Percentiles rank a stretch among this genome's conserved stretches.
These are phyloP conservation scores for Iberis pinnata DNA, from an alignment of 345 rosid genomes.

Conservation along the genomic window DNA sequence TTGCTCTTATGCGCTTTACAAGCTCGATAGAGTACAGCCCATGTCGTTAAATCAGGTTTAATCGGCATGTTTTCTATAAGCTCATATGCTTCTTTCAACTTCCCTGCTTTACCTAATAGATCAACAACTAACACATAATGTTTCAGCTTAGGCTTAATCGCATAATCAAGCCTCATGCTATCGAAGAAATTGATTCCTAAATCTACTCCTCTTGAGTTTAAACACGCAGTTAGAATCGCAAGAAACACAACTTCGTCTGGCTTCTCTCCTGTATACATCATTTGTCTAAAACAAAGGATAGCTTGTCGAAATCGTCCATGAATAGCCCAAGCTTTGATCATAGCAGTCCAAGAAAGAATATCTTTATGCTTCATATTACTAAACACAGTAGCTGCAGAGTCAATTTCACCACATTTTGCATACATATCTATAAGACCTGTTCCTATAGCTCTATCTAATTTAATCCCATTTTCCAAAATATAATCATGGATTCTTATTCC, in stretches of 20 bases:
- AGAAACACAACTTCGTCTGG: constrained; percentile 60
- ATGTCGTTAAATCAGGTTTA: constrained; percentile 47
- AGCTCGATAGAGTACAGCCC: constrained; percentile 59
- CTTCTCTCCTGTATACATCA: constrained; percentile 58
- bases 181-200: constrained; percentile 54
- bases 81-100: constrained; percentile 41
- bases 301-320: constrained; percentile 46
- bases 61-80: constrained; percentile 45
- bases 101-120: constrained; percentile 55
- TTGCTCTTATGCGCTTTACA: constrained; percentile 44
- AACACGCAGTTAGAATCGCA: constrained; percentile 48
- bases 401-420: constrained; percentile 56
- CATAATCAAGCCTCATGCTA: constrained; percentile 61
- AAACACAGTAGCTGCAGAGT: constrained; percentile 46
- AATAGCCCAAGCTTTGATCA: constrained; percentile 68
- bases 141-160: constrained; percentile 52
- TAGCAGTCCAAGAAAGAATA: constrained; percentile 50
- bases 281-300: constrained; percentile 48
- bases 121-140: constrained; percentile 50
- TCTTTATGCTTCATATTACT: constrained; percentile 40
- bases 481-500: constrained; percentile 43
- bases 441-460: constrained; percentile 37
- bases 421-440: constrained; percentile 55
- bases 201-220: constrained; percentile 44
- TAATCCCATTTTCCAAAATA: constrained; percentile 35